Base-by-base conservation (phyloP, 495 filamentous ascomycete genomes). In the Penicillium maclennaniae region DNA sequence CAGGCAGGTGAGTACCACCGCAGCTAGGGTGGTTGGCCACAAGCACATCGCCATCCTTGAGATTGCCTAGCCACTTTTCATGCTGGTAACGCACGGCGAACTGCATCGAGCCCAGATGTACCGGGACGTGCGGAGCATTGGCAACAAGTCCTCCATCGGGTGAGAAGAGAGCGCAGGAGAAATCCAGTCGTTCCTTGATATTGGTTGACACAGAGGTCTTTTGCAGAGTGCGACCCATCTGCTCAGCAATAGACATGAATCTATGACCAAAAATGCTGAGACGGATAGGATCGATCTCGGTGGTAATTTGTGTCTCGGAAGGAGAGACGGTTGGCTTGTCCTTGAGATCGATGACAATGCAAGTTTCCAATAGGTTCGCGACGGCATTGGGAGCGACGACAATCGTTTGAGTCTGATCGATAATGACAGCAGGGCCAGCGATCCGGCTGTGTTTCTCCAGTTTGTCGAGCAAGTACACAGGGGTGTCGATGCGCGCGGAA, bases 201-300 rank as follows among this genome's bases (percentile, higher is more conserved):
- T 98, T 98, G 5, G 93, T 98, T 51, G 89, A 95, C 43, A 98
- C 93, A 56, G 89, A 92, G 0, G 93, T 98, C 79, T 97, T 98
- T 59, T 97, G 93, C 25, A 98, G 76, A 3, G 93, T 92, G 48
- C 91, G 77, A 5, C 93, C 93, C 92, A 97, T 97, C 67, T 97
- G 92, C 70, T 98, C 93, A 4, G 93, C 93, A 64, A 98, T 97
- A 12, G 92, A 91, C 93, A 98, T 98, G 74, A 98, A 98, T 1
- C 93, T 78, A 67, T 98, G 92, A 1, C 90, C 90, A 60, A 98
- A 98, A 53, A 98, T 95, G 65, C 85, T 95, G 6, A 98, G 82
- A 71, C 95, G 87, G 67, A 98, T 96, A 0, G 93, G 92, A 60
- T 95, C 74, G 37, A 77, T 62, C 6, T 70, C 73, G 77, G 71